A percentile compares a stretch with the other conserved stretches of the same genome.
phyloP scores from a whole-genome alignment of 495 filamentous ascomycete genomes.

The Clohesyomyces aquaticus region DNA sequence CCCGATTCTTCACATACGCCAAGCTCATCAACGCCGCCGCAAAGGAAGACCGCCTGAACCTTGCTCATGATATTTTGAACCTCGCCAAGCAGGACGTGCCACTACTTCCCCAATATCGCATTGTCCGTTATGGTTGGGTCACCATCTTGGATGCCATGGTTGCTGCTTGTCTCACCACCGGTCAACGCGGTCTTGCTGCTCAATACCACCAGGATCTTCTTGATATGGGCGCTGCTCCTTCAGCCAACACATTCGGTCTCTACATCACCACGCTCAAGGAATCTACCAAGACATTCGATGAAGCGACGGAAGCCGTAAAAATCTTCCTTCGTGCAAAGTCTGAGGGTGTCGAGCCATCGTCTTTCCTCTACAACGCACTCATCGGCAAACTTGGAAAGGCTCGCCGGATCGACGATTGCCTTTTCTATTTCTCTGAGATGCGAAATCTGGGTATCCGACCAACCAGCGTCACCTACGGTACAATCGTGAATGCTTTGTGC shows the following conservation, averaged over 20 bases:
- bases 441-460: slow-evolving; percentile 88
- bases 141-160: slow-evolving; percentile 96
- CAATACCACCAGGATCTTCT: slow-evolving; percentile 89
- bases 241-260: slow-evolving; percentile 95
- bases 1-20: slow-evolving; percentile 92
- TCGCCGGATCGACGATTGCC: slow-evolving; percentile 93
- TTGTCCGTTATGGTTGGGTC: slow-evolving; percentile 91
- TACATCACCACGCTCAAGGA: slow-evolving; percentile 98
- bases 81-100: slow-evolving; percentile 90
- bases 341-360: slow-evolving; percentile 94
- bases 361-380: slow-evolving; percentile 97
- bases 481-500: slow-evolving; percentile 95
- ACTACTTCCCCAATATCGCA: slow-evolving; percentile 73
- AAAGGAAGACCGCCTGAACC: slow-evolving; percentile 73
- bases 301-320: slow-evolving; percentile 93
- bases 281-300: slow-evolving; percentile 94
- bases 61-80: slow-evolving; percentile 81
- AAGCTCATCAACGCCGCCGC: slow-evolving; percentile 92
- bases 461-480: slow-evolving; percentile 96
- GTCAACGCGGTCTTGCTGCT: slow-evolving; percentile 75
- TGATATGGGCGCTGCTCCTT: slow-evolving; percentile 83
- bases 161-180: slow-evolving; percentile 83
- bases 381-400: slow-evolving; percentile 98
- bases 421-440: slow-evolving; percentile 98
- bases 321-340: slow-evolving; percentile 91